Base-by-base conservation (phyloP, 129 eudicot genomes). In the Centrapalus pauciflorus region DNA sequence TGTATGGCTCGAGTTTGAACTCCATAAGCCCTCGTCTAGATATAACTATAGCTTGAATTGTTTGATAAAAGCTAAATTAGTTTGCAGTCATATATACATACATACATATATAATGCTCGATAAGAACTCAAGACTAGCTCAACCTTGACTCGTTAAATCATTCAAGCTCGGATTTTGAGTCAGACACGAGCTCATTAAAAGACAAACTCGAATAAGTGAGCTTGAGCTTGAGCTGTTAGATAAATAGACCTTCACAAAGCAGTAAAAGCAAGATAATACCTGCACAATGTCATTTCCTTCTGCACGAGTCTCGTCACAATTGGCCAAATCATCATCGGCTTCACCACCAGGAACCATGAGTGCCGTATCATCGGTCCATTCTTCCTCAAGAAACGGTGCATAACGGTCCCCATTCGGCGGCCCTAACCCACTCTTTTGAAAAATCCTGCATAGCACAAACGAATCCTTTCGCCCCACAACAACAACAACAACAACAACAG, bases 391-490 rank as follows among this genome's bases (percentile, higher is more conserved):
- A 77, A 90, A 90, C 21, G 97, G 97, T 27, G 95, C 97, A 78
- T 90, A 90, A 40, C 95, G 87, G 76, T 90, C 95, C 65, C 95
- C 97, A 61, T 85, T 87, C 27, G 95, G 95, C n/a, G 95, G 95
- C 16, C 97, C 97, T 38, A 87, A 70, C 60, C 97, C 97, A 51
- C 95, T 90, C 79, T 90, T 90, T 52, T 90, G 88, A 43, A 90
- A 90, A 77, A 90, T 90, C 75, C 94, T 86, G 76, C 97, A 90
- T 23, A 90, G 76, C 86, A 90, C 95, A 82, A 84, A 90, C 24
- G 92, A 80, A 78, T 87, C 95, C 97, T 90, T 65, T 66, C 71
- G 61, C 41, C 75, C 55, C 34, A 37, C 29, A 38, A 57, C 34
- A n/a, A 68, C 32, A 64, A 55, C 33, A 71, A 79, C 73, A 56